Evolutionary conservation across 2,329 filamentous ascomycete species (phyloP).

Genomic region (Penicillium sp.): DNA sequence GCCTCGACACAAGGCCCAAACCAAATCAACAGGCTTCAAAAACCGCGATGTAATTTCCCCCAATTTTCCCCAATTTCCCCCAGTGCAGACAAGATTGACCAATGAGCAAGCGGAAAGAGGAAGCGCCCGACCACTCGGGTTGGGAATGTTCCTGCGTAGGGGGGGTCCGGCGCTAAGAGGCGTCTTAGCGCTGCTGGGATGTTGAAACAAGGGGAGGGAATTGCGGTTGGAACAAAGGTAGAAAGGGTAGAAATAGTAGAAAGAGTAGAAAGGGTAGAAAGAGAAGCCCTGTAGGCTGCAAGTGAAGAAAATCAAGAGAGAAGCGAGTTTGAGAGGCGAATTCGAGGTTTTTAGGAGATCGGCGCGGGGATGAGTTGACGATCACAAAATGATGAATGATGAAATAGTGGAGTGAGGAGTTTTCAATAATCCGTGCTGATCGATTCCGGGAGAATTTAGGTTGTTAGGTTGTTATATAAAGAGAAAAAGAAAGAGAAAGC

Average conservation of each 20-base stretch:
- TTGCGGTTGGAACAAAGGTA: background rate
- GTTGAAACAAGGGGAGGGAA: background rate
- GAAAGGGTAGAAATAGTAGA: background rate
- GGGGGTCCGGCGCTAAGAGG: slow-evolving; percentile 17
- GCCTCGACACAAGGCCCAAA: slow-evolving; percentile 7
- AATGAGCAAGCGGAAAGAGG: slow-evolving; percentile 15
- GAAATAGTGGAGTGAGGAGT: slow-evolving; percentile 6
- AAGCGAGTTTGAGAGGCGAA: background rate
- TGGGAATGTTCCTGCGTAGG: slow-evolving; percentile 13
- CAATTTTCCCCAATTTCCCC: slow-evolving; percentile 13
- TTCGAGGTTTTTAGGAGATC: slow-evolving; percentile 18
- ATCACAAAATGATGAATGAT: slow-evolving; percentile 18
- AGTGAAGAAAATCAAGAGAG: background rate
- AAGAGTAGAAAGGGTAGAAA: background rate
- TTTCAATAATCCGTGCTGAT: background rate
- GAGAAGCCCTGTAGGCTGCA: background rate
- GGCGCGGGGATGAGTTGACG: slow-evolving; percentile 22
- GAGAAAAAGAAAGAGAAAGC: background rate
- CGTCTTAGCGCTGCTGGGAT: background rate
- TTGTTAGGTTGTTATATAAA: background rate
- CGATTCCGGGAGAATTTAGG: background rate
- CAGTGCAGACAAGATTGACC: slow-evolving; percentile 18
- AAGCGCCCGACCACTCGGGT: slow-evolving; percentile 19
- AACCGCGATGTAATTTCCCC: slow-evolving; percentile 21
- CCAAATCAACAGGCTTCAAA: slow-evolving; percentile 14